Conservation (phyloP, 208 protist species). For the Wallacemonas sp. region DNA sequence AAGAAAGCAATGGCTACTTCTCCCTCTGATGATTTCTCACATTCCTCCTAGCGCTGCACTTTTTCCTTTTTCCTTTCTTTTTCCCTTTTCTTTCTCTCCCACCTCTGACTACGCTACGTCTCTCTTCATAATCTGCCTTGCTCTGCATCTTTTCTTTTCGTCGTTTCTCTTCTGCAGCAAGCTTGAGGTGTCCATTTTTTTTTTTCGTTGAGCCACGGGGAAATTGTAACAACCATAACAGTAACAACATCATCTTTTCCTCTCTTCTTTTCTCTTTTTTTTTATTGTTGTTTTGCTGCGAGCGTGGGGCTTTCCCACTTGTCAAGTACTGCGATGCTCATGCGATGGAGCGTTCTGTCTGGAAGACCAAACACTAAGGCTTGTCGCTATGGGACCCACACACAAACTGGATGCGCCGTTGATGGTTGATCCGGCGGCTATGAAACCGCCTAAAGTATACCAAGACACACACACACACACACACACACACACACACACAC, state of each 20-base stretch:
- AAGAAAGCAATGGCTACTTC: background rate
- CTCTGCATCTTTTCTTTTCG: background rate
- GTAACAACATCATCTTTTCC: no score
- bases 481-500: slow-evolving; percentile 8
- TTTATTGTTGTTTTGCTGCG: no score
- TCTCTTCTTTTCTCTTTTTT: no score
- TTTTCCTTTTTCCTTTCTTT: slow-evolving; percentile 5
- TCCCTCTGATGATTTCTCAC: background rate
- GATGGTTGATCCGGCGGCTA: no score
- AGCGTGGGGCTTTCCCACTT: no score
- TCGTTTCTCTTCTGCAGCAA: background rate
- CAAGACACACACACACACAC: slow-evolving; percentile 11
- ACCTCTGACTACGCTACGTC: background rate
- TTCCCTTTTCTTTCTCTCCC: slow-evolving; percentile 12
- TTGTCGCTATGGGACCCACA: no score
- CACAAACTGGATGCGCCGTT: no score
- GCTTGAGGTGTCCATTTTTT: background rate
- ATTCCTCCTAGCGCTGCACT: background rate
- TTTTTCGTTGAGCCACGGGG: no score
- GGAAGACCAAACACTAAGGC: no score
- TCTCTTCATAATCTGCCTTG: slow-evolving; percentile 2
- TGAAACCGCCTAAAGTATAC: background rate
- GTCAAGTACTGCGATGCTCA: no score
- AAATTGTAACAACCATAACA: background rate
- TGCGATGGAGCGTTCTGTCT: no score